Evolutionary conservation across 2,329 filamentous ascomycete genomes (phyloP).

Genomic region (Calonectria montana): DNA sequence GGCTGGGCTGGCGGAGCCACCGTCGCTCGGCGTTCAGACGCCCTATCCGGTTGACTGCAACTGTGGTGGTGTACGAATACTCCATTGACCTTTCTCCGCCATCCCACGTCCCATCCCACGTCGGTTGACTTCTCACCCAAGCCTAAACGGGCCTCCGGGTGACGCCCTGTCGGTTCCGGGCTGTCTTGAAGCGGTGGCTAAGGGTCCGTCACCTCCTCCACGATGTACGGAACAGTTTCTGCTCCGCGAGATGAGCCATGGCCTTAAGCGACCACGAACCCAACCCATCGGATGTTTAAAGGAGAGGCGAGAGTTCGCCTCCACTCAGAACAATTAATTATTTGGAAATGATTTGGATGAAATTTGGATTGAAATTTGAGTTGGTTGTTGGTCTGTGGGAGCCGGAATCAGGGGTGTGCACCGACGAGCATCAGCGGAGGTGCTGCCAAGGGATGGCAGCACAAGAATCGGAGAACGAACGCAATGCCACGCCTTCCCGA

Average conservation of each 20-base stretch:
- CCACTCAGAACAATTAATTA: neutral
- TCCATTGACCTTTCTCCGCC: constrained; percentile 17
- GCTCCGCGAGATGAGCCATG: constrained; percentile 1
- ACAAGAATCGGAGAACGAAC: constrained; percentile 13
- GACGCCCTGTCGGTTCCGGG: constrained; percentile 2
- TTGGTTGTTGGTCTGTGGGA: neutral
- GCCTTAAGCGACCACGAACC: constrained; percentile 3
- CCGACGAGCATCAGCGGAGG: constrained; percentile 11
- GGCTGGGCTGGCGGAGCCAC: constrained; percentile 31
- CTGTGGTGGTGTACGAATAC: constrained; percentile 3
- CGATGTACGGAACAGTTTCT: neutral
- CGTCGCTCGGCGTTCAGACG: constrained; percentile 34
- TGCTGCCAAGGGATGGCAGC: neutral
- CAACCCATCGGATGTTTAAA: constrained; percentile 14
- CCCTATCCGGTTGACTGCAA: constrained; percentile 22
- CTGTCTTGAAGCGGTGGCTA: neutral
- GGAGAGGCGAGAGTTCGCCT: constrained; percentile 3
- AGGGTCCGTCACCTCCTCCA: neutral
- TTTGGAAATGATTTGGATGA: neutral
- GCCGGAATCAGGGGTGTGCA: neutral
- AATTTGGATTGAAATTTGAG: neutral
- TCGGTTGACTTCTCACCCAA: constrained; percentile 12
- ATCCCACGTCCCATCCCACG: constrained; percentile 29
- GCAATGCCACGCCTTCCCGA: constrained; percentile 18
- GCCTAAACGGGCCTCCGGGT: constrained; percentile 14